These are phyloP conservation scores for Cryphonectria parasitica DNA, from an alignment of 2,329 filamentous ascomycete genomes.

Conservation along the genomic window DNA sequence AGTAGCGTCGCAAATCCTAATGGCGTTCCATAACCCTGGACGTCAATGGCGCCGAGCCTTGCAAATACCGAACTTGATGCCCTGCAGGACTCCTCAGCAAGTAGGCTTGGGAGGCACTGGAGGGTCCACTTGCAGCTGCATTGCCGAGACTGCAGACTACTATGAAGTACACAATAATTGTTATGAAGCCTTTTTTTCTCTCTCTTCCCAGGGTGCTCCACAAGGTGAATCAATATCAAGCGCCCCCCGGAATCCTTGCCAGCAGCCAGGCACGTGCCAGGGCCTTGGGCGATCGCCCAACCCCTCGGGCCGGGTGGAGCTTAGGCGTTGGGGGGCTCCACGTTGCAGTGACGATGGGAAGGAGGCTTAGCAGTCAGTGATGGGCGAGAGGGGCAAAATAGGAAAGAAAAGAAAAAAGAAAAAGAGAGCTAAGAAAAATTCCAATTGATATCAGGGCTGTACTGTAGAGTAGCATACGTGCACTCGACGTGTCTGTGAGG, in stretches of 20 bases:
- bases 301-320: constrained; percentile 12
- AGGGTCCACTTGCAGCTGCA: neutral
- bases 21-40: neutral
- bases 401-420: neutral
- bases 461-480: neutral
- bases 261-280: too few relatives aligned
- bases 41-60: neutral
- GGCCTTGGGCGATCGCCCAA: constrained; percentile 3
- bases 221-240: neutral
- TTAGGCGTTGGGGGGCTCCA: neutral
- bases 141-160: neutral
- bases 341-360: neutral
- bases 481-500: neutral
- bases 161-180: neutral
- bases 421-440: neutral
- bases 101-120: neutral
- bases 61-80: neutral
- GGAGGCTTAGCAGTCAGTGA: neutral
- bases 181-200: neutral
- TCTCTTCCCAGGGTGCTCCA: neutral
- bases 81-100: neutral
- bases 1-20: neutral
- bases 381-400: neutral
- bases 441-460: too few relatives aligned
- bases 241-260: constrained; percentile 4